A percentile compares a stretch with the other conserved stretches of the same genome.
These are phyloP conservation scores for Microbotryum lychnidis-dioicae DNA, from an alignment of 1,284 basidiomycete species.

Conservation along the genomic window DNA sequence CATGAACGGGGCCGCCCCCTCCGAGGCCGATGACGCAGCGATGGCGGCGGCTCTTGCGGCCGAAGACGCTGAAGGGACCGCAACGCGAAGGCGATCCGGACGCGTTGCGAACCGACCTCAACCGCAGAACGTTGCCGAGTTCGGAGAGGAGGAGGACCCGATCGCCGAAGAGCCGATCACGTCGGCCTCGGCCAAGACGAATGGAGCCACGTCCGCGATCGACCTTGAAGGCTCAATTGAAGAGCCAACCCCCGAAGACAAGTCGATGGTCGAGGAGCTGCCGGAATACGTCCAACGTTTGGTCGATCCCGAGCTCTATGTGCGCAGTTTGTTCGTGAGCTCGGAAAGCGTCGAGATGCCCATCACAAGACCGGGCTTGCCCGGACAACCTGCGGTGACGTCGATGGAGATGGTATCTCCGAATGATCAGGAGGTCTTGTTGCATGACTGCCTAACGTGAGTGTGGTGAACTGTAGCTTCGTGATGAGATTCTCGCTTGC, in stretches of 20 bases:
- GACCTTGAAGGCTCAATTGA: neutral
- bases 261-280: constrained; percentile 13
- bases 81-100: neutral
- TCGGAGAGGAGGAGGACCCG: neutral
- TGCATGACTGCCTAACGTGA: constrained; percentile 31
- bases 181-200: too few relatives aligned
- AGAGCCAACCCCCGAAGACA: neutral
- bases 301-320: constrained; percentile 29
- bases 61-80: neutral
- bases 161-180: too few relatives aligned
- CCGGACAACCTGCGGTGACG: constrained; percentile 1
- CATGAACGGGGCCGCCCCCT: too few relatives aligned
- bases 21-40: too few relatives aligned
- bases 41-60: too few relatives aligned
- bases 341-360: constrained; percentile 21
- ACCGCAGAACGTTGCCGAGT: neutral
- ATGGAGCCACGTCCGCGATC: neutral
- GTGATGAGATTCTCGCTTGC: neutral
- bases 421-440: constrained; percentile 29
- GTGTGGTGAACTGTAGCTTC: neutral
- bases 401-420: constrained; percentile 15
- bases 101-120: neutral
- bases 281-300: constrained; percentile 26
- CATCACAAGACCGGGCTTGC: constrained; percentile 2
- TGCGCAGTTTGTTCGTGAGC: constrained; percentile 22